Evolutionary conservation across 371 early-diverging fungal species (phyloP).

Genomic region (Mucor indicus): DNA sequence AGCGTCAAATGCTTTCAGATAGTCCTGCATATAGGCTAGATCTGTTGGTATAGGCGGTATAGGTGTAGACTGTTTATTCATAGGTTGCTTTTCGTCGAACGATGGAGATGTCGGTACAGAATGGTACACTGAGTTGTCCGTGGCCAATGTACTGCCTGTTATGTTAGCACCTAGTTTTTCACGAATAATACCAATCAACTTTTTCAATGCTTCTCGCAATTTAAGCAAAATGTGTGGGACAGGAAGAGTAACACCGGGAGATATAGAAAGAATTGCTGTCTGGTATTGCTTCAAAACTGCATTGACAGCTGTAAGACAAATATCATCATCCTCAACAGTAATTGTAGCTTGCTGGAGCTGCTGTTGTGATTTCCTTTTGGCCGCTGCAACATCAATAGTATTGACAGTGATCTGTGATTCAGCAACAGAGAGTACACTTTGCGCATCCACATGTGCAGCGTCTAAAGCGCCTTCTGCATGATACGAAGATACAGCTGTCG

Average conservation of each 20-base stretch:
- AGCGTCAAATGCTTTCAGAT: slow-evolving; percentile 24
- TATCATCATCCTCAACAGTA: slow-evolving; percentile 30
- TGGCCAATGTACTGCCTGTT: slow-evolving; percentile 6
- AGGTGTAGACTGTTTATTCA: not conserved
- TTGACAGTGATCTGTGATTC: slow-evolving; percentile 22
- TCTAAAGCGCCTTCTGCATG: slow-evolving; percentile 1
- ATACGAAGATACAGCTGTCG: slow-evolving; percentile 1
- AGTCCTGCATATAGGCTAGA: slow-evolving; percentile 20
- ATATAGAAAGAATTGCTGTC: slow-evolving; percentile 72
- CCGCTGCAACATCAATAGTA: slow-evolving; percentile 8
- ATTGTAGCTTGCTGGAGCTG: slow-evolving; percentile 9
- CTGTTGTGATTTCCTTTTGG: slow-evolving; percentile 16
- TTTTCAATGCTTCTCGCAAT: slow-evolving; percentile 49
- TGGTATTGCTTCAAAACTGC: slow-evolving; percentile 49
- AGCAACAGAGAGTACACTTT: slow-evolving; percentile 19
- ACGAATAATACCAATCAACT: slow-evolving; percentile 23
- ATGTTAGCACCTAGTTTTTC: slow-evolving; percentile 10
- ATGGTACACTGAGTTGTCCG: not conserved
- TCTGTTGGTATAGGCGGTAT: slow-evolving; percentile 20
- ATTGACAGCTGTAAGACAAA: slow-evolving; percentile 29
- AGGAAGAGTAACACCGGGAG: slow-evolving; percentile 77
- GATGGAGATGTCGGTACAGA: not conserved
- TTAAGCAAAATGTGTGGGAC: slow-evolving; percentile 77
- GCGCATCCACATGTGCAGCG: not conserved
- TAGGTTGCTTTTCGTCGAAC: slow-evolving; percentile 2